A percentile compares a stretch with the other conserved stretches of the same genome.
phyloP scores from a whole-genome alignment of 192 early-diverging fungal genomes.

The Coemansia sp. region DNA sequence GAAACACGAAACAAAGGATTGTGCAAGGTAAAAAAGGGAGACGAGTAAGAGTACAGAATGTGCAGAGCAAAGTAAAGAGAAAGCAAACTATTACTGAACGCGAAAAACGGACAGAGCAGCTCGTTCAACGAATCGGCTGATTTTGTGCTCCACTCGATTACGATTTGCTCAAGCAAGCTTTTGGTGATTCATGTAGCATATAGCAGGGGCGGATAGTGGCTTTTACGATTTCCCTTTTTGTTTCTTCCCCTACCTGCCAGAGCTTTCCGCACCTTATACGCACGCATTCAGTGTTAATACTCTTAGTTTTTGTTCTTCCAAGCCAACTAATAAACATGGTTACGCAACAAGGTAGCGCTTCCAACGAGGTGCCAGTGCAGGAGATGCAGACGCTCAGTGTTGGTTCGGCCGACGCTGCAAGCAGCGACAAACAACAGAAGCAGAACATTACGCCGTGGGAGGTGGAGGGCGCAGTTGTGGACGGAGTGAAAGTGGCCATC shows the following conservation, averaged over 20 bases:
- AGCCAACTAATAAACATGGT: neutral
- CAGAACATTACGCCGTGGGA: constrained; percentile 85
- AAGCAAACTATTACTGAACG: neutral
- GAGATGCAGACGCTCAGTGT: constrained; percentile 23
- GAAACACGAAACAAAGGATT: neutral
- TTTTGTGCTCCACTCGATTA: too few species aligned
- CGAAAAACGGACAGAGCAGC: neutral
- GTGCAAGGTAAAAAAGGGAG: neutral
- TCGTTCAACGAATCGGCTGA: too few species aligned
- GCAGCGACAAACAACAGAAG: neutral
- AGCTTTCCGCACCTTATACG: neutral
- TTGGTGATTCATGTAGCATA: too few species aligned
- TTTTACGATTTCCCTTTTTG: neutral
- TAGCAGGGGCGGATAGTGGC: too few species aligned
- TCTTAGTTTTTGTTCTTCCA: too few species aligned
- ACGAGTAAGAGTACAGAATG: neutral
- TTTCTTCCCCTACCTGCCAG: too few species aligned
- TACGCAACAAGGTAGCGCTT: neutral
- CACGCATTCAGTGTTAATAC: neutral
- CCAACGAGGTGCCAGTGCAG: constrained; percentile 1
- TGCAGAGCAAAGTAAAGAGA: neutral
- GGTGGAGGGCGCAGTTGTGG: constrained; percentile 88
- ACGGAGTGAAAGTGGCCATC: constrained; percentile 84
- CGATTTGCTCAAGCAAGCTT: too few species aligned
- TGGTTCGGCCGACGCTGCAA: neutral